Conservation (phyloP, 495 filamentous ascomycete genomes). For the Bathelium albidoporum region DNA sequence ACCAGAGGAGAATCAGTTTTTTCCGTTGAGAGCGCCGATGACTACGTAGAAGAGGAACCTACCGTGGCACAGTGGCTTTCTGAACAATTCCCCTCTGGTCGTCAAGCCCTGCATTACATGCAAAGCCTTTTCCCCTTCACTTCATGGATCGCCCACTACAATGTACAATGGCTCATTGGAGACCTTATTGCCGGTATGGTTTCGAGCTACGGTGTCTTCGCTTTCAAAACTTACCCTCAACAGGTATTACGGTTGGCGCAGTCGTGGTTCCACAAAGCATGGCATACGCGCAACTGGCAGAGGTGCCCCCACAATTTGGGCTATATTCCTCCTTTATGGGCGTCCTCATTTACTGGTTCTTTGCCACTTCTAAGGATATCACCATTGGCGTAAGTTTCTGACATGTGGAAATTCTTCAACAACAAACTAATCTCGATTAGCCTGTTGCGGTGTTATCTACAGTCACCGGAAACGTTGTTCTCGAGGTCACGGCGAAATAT, state of each 20-base stretch:
- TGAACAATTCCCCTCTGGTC: slow-evolving; percentile 46
- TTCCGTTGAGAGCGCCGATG: slow-evolving; percentile 64
- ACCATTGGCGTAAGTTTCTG: slow-evolving; percentile 76
- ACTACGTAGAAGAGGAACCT: slow-evolving; percentile 77
- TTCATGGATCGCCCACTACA: slow-evolving; percentile 81
- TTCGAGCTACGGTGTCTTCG: background rate
- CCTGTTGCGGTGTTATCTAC: slow-evolving; percentile 96
- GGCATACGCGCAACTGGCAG: slow-evolving; percentile 86
- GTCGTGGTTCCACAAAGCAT: slow-evolving; percentile 96
- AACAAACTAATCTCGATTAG: slow-evolving; percentile 32
- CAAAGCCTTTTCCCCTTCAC: slow-evolving; percentile 73
- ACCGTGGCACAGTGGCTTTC: slow-evolving; percentile 60
- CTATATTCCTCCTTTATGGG: slow-evolving; percentile 98
- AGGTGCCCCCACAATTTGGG: slow-evolving; percentile 69
- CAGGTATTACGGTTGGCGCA: slow-evolving; percentile 85
- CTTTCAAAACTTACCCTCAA: background rate
- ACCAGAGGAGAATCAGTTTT: slow-evolving; percentile 69
- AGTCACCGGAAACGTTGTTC: slow-evolving; percentile 69
- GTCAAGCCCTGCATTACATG: slow-evolving; percentile 48
- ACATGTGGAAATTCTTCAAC: background rate
- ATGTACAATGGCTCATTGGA: slow-evolving; percentile 75
- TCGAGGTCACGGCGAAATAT: slow-evolving; percentile 50
- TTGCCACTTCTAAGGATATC: slow-evolving; percentile 97
- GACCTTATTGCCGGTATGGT: slow-evolving; percentile 79
- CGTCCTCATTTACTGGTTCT: slow-evolving; percentile 94